Conservation (phyloP, 129 eudicot genomes). For the Chrysanthemum makinoi region DNA sequence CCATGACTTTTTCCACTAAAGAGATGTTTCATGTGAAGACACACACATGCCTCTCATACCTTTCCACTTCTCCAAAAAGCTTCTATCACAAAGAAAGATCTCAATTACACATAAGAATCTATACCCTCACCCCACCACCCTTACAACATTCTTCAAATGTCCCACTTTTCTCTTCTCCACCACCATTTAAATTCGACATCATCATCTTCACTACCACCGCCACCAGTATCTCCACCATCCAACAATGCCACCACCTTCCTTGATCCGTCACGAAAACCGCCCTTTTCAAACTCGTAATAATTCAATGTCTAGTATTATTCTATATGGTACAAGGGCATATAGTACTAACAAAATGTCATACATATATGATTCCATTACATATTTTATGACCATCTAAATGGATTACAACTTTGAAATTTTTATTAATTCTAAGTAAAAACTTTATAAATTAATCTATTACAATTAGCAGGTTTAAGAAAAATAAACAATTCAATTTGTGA, state of each 20-base stretch:
- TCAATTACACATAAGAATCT: conserved; percentile 41
- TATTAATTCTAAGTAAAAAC: too few species aligned
- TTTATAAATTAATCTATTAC: too few species aligned
- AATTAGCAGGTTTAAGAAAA: too few species aligned
- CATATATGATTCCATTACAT: too few species aligned
- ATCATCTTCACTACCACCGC: conserved; percentile 25
- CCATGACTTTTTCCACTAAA: conserved; percentile 39
- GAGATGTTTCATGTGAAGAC: conserved; percentile 44
- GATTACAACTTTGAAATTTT: too few species aligned
- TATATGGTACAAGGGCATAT: too few species aligned
- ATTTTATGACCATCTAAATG: too few species aligned
- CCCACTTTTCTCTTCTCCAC: conserved; percentile 20
- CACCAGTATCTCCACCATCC: conserved; percentile 29
- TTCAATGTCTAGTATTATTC: not conserved
- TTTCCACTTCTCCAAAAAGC: conserved; percentile 45
- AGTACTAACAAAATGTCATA: too few species aligned
- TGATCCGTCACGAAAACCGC: conserved; percentile 1
- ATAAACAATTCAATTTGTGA: too few species aligned
- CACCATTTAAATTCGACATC: conserved; percentile 5
- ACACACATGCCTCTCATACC: conserved; percentile 47
- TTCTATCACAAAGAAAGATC: conserved; percentile 36
- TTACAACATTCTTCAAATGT: conserved; percentile 13
- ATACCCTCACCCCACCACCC: conserved; percentile 33
- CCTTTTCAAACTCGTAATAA: not conserved
- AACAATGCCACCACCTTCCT: conserved; percentile 26